These are phyloP conservation scores for Salvia sclarea DNA, from an alignment of 305 asterid genomes.

Conservation along the genomic window DNA sequence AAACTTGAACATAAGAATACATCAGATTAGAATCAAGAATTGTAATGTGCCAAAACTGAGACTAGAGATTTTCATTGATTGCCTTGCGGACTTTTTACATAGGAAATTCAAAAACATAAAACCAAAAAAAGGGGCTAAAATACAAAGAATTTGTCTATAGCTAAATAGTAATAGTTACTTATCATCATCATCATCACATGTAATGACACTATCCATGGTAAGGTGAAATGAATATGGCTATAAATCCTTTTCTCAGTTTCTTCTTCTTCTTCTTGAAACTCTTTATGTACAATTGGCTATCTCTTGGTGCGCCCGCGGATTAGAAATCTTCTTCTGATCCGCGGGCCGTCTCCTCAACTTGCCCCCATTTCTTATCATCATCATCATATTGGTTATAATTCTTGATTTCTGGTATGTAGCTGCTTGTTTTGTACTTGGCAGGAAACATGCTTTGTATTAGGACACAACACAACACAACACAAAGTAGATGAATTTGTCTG, in stretches of 20 bases:
- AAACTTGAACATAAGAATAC: neutral
- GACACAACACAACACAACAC: neutral
- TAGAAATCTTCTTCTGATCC: conserved; percentile 38
- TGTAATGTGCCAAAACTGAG: conserved; percentile 24
- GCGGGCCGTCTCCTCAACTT: neutral
- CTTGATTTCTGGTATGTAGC: too few relatives aligned
- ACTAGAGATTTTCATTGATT: conserved; percentile 34
- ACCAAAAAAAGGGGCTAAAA: neutral
- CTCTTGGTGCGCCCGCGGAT: conserved; percentile 20
- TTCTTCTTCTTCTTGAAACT: conserved; percentile 21
- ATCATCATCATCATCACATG: conserved; percentile 26
- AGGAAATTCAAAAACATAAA: neutral
- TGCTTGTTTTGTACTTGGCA: neutral
- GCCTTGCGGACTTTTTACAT: conserved; percentile 85
- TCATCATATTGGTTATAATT: too few relatives aligned
- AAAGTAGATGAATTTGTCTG: neutral
- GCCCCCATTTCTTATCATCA: too few relatives aligned
- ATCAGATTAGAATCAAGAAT: neutral
- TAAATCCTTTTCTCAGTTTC: neutral
- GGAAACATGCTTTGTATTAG: conserved; percentile 10
- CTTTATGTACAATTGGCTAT: conserved; percentile 54
- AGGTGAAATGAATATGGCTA: conserved; percentile 27
- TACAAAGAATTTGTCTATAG: conserved; percentile 29
- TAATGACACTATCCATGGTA: conserved; percentile 22
- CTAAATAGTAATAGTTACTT: conserved; percentile 15